Percentiles rank a stretch among this genome's conserved stretches.
These are phyloP conservation scores for Saturnispora serradocipensis DNA, from an alignment of 805 yeast species.

Conservation along the genomic window DNA sequence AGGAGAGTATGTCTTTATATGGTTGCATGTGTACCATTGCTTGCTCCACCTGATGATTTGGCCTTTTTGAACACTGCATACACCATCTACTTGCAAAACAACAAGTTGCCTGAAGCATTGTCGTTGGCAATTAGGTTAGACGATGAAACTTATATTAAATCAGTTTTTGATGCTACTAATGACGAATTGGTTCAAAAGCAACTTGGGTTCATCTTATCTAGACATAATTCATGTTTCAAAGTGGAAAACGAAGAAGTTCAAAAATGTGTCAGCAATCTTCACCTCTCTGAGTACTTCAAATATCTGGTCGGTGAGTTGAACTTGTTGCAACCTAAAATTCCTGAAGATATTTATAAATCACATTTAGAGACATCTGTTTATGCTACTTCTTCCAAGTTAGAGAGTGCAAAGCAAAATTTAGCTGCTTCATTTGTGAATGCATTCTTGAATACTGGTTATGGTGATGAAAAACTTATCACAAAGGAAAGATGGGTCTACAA, in stretches of 20 bases:
- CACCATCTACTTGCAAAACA: conserved; percentile 69
- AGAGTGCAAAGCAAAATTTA: conserved; percentile 89
- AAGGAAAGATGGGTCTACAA: conserved; percentile 79
- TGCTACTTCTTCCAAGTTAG: conserved; percentile 52
- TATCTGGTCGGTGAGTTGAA: conserved; percentile 83
- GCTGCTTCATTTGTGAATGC: conserved; percentile 94
- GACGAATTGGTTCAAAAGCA: conserved; percentile 78
- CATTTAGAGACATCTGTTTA: conserved; percentile 65
- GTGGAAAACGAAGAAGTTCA: conserved; percentile 67
- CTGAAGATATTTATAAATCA: conserved; percentile 89
- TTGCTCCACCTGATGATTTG: conserved; percentile 90
- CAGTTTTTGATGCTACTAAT: conserved; percentile 72
- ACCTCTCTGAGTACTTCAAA: conserved; percentile 66
- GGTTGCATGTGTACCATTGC: conserved; percentile 91
- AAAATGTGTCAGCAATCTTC: conserved; percentile 73
- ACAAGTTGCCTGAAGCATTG: conserved; percentile 81
- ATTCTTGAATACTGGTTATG: conserved; percentile 84
- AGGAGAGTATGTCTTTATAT: conserved; percentile 88
- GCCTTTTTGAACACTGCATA: conserved; percentile 83
- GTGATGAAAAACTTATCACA: conserved; percentile 72
- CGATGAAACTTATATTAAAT: conserved; percentile 63
- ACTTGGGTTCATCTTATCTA: conserved; percentile 79
- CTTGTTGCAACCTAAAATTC: conserved; percentile 80
- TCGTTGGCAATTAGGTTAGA: conserved; percentile 84
- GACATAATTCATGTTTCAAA: conserved; percentile 74